These are phyloP conservation scores for Cercospora janseana DNA, from an alignment of 2,329 filamentous ascomycete species.

Conservation along the genomic window DNA sequence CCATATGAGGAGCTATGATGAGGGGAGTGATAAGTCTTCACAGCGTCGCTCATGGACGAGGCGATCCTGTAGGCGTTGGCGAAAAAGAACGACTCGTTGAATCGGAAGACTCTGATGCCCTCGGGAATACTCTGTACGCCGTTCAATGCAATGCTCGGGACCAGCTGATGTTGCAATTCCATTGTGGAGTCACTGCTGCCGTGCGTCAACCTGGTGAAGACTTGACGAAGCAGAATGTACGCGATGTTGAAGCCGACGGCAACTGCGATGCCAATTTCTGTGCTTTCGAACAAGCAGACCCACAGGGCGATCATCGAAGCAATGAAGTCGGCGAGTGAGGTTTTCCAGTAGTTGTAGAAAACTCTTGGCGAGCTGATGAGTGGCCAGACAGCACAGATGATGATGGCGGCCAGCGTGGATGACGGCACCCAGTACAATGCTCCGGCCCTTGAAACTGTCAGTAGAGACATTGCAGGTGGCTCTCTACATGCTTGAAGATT, in stretches of 20 bases:
- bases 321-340: slow-evolving; percentile 63
- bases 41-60: slow-evolving; percentile 49
- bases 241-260: slow-evolving; percentile 52
- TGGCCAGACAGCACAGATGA: slow-evolving; percentile 64
- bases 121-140: slow-evolving; percentile 36
- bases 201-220: slow-evolving; percentile 51
- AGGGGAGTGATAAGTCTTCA: slow-evolving; percentile 50
- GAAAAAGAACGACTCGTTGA: slow-evolving; percentile 60
- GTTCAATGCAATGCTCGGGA: slow-evolving; percentile 13
- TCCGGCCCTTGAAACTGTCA: slow-evolving; percentile 55
- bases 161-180: slow-evolving; percentile 20
- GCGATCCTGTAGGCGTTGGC: slow-evolving; percentile 59
- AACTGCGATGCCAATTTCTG: slow-evolving; percentile 59
- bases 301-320: slow-evolving; percentile 63
- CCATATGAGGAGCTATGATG: slow-evolving; percentile 41
- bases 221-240: slow-evolving; percentile 59
- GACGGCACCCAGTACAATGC: slow-evolving; percentile 68
- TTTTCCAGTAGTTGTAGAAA: slow-evolving; percentile 64
- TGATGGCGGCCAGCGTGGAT: slow-evolving; percentile 55
- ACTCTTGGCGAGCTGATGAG: slow-evolving; percentile 58
- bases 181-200: slow-evolving; percentile 22
- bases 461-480: too few relatives aligned
- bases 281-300: slow-evolving; percentile 61
- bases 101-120: slow-evolving; percentile 57
- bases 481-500: too few relatives aligned